A percentile compares a stretch with the other conserved stretches of the same genome.
Evolutionary conservation across 2,329 filamentous ascomycete species (phyloP).

Genomic region (Sordariomycetes sp.): DNA sequence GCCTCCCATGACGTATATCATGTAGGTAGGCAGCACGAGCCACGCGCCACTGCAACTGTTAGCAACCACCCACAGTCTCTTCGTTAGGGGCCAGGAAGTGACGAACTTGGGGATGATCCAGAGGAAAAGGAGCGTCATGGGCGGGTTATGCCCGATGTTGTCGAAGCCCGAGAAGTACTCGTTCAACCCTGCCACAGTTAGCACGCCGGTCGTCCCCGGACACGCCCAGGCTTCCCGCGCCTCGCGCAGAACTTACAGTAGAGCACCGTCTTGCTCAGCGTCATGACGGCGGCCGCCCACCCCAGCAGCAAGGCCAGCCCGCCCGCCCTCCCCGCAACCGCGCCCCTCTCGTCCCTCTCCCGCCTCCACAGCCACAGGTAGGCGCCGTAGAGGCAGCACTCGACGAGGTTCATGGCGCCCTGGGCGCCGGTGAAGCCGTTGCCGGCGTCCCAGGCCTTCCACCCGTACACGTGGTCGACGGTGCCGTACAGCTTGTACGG

Average conservation of each 20-base stretch:
- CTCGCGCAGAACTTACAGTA: conserved; percentile 39
- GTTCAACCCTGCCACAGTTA: conserved; percentile 32
- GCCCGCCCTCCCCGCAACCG: conserved; percentile 30
- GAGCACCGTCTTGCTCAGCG: conserved; percentile 48
- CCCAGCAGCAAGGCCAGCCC: conserved; percentile 34
- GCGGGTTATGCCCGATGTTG: conserved; percentile 46
- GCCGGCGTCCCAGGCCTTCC: conserved; percentile 53
- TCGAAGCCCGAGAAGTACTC: conserved; percentile 45
- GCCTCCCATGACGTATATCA: conserved; percentile 35
- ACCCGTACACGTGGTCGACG: conserved; percentile 75
- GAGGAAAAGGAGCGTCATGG: conserved; percentile 31
- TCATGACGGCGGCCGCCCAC: conserved; percentile 47
- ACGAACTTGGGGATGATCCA: conserved; percentile 51
- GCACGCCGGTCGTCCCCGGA: not conserved
- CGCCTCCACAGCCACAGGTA: conserved; percentile 34
- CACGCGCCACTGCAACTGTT: conserved; percentile 34
- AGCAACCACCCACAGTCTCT: not conserved
- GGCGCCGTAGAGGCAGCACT: conserved; percentile 52
- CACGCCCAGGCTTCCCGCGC: not conserved
- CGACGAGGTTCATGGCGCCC: conserved; percentile 55
- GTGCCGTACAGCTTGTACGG: conserved; percentile 74
- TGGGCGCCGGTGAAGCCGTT: conserved; percentile 75
- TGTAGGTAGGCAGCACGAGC: conserved; percentile 41
- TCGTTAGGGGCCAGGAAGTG: not conserved
- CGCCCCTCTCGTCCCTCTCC: conserved; percentile 13